Evolutionary conservation across 2,329 filamentous ascomycete genomes (phyloP).

Genomic region (Aspergillus arachidicola): DNA sequence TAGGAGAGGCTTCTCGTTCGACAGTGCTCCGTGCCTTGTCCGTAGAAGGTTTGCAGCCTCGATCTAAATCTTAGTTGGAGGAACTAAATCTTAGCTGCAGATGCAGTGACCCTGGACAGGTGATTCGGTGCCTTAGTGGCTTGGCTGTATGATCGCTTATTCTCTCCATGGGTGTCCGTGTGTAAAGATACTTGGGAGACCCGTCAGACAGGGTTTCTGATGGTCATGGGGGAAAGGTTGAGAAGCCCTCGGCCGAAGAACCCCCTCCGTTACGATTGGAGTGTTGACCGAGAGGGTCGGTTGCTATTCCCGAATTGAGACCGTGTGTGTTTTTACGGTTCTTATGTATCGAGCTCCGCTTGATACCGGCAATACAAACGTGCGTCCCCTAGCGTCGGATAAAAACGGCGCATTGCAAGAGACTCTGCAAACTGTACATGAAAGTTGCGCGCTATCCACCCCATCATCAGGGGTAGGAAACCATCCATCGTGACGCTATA

Average conservation of each 20-base stretch:
- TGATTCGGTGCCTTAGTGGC: conserved; percentile 2
- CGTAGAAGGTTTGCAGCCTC: conserved; percentile 3
- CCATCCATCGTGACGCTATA: not conserved
- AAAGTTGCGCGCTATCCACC: not conserved
- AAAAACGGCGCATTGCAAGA: conserved; percentile 14
- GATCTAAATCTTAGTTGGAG: conserved; percentile 8
- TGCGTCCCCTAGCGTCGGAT: conserved; percentile 10
- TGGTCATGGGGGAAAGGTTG: not conserved
- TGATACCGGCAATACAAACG: conserved; percentile 2
- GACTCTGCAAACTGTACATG: not conserved
- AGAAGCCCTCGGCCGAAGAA: not conserved
- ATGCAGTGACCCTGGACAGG: conserved; percentile 1
- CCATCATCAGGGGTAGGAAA: conserved; percentile 1
- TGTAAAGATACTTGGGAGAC: not conserved
- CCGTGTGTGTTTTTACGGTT: not conserved
- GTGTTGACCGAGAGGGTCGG: not conserved
- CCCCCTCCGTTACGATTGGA: not conserved
- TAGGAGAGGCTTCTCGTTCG: not conserved
- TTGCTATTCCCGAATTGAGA: conserved; percentile 3
- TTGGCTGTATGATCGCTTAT: conserved; percentile 3
- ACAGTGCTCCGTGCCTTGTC: not conserved
- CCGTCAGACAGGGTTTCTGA: not conserved
- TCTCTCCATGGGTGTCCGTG: not conserved
- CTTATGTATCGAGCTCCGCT: not conserved
- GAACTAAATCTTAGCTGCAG: conserved; percentile 2